phyloP scores from a whole-genome alignment of 2,329 filamentous ascomycete species.

The Apiospora koreana region DNA sequence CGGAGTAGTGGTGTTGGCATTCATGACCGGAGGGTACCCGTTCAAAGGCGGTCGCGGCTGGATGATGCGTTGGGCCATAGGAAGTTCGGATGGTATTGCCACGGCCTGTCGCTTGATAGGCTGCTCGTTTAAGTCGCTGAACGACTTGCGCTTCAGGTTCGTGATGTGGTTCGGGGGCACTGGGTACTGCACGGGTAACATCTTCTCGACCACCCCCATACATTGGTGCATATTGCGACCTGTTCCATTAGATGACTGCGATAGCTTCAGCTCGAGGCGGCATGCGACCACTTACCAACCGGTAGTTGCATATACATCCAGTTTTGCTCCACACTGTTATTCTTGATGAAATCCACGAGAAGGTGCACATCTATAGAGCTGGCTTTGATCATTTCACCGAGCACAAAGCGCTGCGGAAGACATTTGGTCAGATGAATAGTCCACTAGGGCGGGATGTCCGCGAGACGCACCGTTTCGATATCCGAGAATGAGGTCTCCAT shows the following conservation, averaged over 20 bases:
- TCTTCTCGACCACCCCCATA: slow-evolving; percentile 39
- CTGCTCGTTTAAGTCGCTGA: slow-evolving; percentile 35
- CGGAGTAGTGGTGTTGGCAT: slow-evolving; percentile 19
- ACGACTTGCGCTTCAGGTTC: slow-evolving; percentile 37
- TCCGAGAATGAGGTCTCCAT: slow-evolving; percentile 52
- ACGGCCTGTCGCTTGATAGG: slow-evolving; percentile 35
- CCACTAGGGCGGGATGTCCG: slow-evolving; percentile 9
- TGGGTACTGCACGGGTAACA: slow-evolving; percentile 37
- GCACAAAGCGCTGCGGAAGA: slow-evolving; percentile 52
- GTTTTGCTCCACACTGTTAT: slow-evolving; percentile 41
- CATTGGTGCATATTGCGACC: slow-evolving; percentile 51
- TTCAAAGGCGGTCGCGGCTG: slow-evolving; percentile 33
- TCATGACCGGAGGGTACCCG: slow-evolving; percentile 25
- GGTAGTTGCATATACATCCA: slow-evolving; percentile 53
- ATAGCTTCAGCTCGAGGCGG: not conserved
- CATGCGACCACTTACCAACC: slow-evolving; percentile 37
- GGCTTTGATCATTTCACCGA: slow-evolving; percentile 59
- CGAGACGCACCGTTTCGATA: slow-evolving; percentile 51
- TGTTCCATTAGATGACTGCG: slow-evolving; percentile 30
- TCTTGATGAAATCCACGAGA: slow-evolving; percentile 49
- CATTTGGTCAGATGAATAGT: not conserved
- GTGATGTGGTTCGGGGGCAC: slow-evolving; percentile 26
- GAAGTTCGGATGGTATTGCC: slow-evolving; percentile 28
- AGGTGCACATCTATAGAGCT: slow-evolving; percentile 49
- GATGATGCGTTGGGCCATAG: slow-evolving; percentile 28